Evolutionary conservation across 306 rosid species (phyloP), one percentile per base, ranked within the genome.

Genomic region (Trifolium pratense): DNA sequence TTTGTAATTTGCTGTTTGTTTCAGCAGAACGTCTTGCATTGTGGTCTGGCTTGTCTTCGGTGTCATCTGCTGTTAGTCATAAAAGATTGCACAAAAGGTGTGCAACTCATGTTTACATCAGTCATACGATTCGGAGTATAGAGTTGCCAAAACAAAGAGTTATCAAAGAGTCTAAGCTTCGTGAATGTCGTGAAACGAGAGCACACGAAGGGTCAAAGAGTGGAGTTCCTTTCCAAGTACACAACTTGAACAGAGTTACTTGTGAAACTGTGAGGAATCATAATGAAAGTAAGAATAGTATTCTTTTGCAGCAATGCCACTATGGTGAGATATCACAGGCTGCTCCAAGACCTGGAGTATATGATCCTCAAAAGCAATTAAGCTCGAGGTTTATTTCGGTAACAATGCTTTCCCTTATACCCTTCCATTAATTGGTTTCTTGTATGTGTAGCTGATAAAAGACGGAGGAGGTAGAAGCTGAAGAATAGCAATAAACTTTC

Each of bases 21-120:
- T 68, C 45, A 53, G 43, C 59, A 68, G 78, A 80, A 43, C 67
- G 75, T 66, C 82, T 76, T 80, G 74, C 72, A 80, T 74, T 77
- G 70, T 80, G 85, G 87, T 76, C 85, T 26, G 75, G 69, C 69
- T 77, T 84, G 74, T 70, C 80, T 43, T 71, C 46, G 11, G 68
- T 49, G 37, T 59, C 74, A 67, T 65, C 20, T 29, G 77, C 25
- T 59, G 65, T 23, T 20, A 16, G 12, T 37, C 74, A 59, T 55
- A 82, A 78, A 68, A 81, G 40, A 43, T 48, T 76, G 9, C 80
- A 81, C 83, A 92, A 86, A 85, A 89, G 79, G 74, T 89, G 88
- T 74, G 91, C 88, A 36, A 70, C 84, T 65, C 97, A 92, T 80
- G 89, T 88, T 55, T 76, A 75, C 89, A 90, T 90, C 55, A 80